Conservation (phyloP, 202 grass and related monocot species). For the Saccharum hybrid region DNA sequence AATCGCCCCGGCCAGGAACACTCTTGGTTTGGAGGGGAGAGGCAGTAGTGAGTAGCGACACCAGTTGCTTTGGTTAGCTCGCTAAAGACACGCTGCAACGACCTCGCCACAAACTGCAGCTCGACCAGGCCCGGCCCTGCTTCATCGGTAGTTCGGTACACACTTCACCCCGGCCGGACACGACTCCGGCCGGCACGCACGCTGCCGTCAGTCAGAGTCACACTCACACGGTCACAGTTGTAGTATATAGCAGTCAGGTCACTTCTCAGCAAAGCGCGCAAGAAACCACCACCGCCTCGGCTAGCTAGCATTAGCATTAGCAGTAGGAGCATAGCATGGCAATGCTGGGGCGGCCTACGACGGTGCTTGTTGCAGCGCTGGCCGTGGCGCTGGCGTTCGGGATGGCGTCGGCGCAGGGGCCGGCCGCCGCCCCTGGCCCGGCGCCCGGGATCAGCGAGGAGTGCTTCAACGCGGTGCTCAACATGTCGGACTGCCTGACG, state of each 20-base stretch:
- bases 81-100: conserved; percentile 1
- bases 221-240: not conserved
- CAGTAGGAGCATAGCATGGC: conserved; percentile 25
- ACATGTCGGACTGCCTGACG: conserved; percentile 82
- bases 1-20: not conserved
- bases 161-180: too few relatives aligned
- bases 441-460: conserved; percentile 39
- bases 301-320: not conserved
- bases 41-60: too few relatives aligned
- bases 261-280: too few relatives aligned
- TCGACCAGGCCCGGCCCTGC: too few relatives aligned
- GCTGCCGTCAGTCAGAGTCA: not conserved
- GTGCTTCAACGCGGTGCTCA: conserved; percentile 67
- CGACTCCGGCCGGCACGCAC: not conserved
- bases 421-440: conserved; percentile 33
- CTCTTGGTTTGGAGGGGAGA: not conserved
- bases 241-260: too few relatives aligned
- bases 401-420: conserved; percentile 37
- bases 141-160: too few relatives aligned
- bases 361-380: not conserved
- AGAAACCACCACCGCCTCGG: not conserved
- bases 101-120: not conserved
- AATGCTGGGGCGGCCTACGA: not conserved
- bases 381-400: conserved; percentile 21
- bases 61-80: not conserved